Percentiles rank a stretch among this genome's conserved stretches.
These are phyloP conservation scores for Ambrosia artemisiifolia DNA, from an alignment of 129 eudicot genomes.

Conservation along the genomic window DNA sequence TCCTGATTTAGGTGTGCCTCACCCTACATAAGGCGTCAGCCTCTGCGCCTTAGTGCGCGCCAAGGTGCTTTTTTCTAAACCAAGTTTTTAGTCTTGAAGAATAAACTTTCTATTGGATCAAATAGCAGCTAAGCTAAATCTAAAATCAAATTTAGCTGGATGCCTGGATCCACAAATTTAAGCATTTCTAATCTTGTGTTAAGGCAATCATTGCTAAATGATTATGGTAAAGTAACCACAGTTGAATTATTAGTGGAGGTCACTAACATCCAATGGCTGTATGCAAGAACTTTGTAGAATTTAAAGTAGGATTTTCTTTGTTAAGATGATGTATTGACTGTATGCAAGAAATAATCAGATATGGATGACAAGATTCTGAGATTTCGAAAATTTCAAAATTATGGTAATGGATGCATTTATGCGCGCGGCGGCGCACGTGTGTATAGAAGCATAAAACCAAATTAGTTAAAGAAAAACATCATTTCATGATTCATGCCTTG, in stretches of 20 bases:
- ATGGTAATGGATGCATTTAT: background rate
- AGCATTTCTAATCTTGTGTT: background rate
- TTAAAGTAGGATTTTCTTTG: background rate
- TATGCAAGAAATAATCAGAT: background rate
- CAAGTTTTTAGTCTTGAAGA: background rate
- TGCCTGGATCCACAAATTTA: background rate
- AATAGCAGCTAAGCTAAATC: no score
- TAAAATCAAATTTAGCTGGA: background rate
- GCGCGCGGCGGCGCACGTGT: background rate
- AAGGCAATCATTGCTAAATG: background rate
- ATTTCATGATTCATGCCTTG: no score
- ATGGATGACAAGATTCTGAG: background rate
- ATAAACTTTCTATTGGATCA: background rate
- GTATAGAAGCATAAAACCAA: no score
- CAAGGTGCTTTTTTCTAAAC: no score
- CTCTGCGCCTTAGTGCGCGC: no score
- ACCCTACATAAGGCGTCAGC: no score
- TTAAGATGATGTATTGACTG: background rate
- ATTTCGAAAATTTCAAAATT: background rate
- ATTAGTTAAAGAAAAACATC: no score
- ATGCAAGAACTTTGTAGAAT: background rate
- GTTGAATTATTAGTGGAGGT: background rate
- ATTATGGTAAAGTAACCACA: background rate
- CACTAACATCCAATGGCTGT: background rate
- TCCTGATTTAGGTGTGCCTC: no score